A percentile compares a stretch with the other conserved stretches of the same genome.
Conservation (phyloP, 805 yeast species). For the Ogataea paraovalis region DNA sequence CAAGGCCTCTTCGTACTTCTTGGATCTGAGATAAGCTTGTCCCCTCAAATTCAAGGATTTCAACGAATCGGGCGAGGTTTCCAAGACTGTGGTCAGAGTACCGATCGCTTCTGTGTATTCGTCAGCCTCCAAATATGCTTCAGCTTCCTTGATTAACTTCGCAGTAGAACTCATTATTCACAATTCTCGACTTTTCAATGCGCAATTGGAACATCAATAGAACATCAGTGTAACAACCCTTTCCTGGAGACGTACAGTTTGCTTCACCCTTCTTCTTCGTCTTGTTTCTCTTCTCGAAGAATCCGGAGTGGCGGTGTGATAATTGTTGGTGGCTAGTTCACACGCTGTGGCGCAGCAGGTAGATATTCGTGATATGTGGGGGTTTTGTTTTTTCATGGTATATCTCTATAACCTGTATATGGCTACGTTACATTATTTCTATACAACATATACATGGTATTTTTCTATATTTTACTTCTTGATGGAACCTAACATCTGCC, state of each 20-base stretch:
- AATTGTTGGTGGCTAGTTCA: neutral
- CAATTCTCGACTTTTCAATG: no score
- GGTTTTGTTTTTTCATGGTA: no score
- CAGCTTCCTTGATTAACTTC: constrained; percentile 31
- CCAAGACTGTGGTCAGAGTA: constrained; percentile 36
- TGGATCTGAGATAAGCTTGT: constrained; percentile 43
- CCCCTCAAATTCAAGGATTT: constrained; percentile 47
- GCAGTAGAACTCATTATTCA: constrained; percentile 14
- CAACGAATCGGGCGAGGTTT: constrained; percentile 41
- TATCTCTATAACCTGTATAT: no score
- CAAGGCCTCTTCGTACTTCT: constrained; percentile 45
- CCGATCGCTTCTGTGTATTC: constrained; percentile 44
- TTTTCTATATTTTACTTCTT: neutral
- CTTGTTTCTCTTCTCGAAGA: neutral
- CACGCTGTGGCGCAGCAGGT: neutral
- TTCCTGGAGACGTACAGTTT: no score
- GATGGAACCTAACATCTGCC: neutral
- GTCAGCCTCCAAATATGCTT: constrained; percentile 39
- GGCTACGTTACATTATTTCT: no score
- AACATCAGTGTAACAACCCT: no score
- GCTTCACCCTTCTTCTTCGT: neutral
- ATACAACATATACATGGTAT: no score
- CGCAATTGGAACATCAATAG: no score
- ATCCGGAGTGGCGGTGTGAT: neutral
- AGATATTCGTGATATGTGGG: neutral